Conservation (phyloP, 2,329 filamentous ascomycete species). For the Chalara sp. region DNA sequence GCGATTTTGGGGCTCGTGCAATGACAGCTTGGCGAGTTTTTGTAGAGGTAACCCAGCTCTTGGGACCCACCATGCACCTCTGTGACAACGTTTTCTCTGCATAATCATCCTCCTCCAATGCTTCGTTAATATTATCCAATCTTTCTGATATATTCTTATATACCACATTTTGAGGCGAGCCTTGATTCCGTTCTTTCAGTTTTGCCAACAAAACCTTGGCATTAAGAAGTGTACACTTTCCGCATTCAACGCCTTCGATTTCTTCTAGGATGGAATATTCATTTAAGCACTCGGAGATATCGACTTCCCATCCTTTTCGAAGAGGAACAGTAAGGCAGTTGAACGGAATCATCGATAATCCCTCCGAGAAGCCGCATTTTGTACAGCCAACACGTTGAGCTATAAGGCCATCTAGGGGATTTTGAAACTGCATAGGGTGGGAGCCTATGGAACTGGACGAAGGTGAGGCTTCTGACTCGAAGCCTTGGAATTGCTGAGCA, state of each 20-base stretch:
- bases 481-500: constrained; percentile 13
- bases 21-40: constrained; percentile 89
- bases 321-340: constrained; percentile 87
- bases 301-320: constrained; percentile 55
- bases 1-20: constrained; percentile 70
- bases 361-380: constrained; percentile 78
- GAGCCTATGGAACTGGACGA: neutral
- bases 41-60: constrained; percentile 65
- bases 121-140: constrained; percentile 59
- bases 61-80: constrained; percentile 59
- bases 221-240: constrained; percentile 76
- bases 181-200: constrained; percentile 36
- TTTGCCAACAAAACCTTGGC: constrained; percentile 40
- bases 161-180: constrained; percentile 14
- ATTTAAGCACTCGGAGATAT: constrained; percentile 73
- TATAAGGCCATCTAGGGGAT: constrained; percentile 80
- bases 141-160: constrained; percentile 38
- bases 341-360: constrained; percentile 84
- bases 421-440: constrained; percentile 38
- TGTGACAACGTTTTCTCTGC: constrained; percentile 58
- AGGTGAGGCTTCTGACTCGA: constrained; percentile 15
- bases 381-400: constrained; percentile 88
- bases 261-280: constrained; percentile 78
- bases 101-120: constrained; percentile 74
- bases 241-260: constrained; percentile 86